Conservation (phyloP, 805 yeast species). For the Aciculoconidium aculeatum region DNA sequence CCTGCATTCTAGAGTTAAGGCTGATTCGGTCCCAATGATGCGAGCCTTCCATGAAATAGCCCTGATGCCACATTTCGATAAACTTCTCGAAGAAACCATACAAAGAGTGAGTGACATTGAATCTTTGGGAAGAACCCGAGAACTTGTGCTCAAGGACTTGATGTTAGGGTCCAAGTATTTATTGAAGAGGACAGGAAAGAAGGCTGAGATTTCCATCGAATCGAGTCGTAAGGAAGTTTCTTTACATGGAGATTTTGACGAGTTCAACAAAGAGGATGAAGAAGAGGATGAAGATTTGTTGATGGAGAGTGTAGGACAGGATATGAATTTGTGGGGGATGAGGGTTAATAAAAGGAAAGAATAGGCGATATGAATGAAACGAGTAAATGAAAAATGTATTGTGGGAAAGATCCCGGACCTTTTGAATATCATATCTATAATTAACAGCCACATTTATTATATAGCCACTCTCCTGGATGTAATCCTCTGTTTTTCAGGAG, state of each 20-base stretch:
- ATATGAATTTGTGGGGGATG: too few species aligned
- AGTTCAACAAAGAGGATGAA: slow-evolving; percentile 4
- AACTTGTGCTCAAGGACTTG: slow-evolving; percentile 66
- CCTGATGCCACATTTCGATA: slow-evolving; percentile 63
- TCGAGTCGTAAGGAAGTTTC: slow-evolving; percentile 14
- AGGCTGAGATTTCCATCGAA: slow-evolving; percentile 10
- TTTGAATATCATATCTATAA: too few species aligned
- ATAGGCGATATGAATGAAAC: too few species aligned
- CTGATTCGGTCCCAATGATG: slow-evolving; percentile 88
- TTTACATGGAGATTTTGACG: slow-evolving; percentile 16
- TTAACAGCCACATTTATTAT: too few species aligned
- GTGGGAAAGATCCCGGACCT: too few species aligned
- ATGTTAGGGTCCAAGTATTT: slow-evolving; percentile 44
- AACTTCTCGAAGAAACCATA: slow-evolving; percentile 56
- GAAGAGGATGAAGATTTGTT: slow-evolving; percentile 8
- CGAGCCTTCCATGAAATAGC: slow-evolving; percentile 79
- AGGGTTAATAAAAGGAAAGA: too few species aligned
- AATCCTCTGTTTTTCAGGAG: too few species aligned
- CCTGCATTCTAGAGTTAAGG: slow-evolving; percentile 63
- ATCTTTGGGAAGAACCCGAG: slow-evolving; percentile 72
- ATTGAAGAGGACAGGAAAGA: slow-evolving; percentile 15
- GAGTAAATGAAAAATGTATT: too few species aligned
- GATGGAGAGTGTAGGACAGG: too few species aligned
- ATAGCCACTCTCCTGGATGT: too few species aligned
- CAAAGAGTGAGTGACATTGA: slow-evolving; percentile 72